phyloP scores from a whole-genome alignment of 2,329 filamentous ascomycete genomes.

The Aspergillus sp. region DNA sequence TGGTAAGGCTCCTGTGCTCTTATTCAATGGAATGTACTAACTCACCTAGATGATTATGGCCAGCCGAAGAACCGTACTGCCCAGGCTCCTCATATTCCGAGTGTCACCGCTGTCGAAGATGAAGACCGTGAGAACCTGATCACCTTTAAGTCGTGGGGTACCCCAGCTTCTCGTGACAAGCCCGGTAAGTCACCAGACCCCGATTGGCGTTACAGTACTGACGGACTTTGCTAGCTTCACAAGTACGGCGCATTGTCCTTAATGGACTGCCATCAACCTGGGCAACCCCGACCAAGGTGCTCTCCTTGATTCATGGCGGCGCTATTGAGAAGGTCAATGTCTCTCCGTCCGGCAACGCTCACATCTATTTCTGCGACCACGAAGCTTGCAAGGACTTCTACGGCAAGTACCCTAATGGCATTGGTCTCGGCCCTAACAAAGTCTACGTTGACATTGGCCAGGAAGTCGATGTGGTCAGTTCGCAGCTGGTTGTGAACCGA shows the following conservation, averaged over 20 bases:
- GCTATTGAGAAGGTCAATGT: slow-evolving; percentile 27
- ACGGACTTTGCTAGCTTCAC: slow-evolving; percentile 11
- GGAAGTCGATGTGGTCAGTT: slow-evolving; percentile 33
- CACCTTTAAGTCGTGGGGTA: slow-evolving; percentile 27
- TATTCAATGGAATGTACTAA: background rate
- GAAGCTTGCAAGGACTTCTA: slow-evolving; percentile 29
- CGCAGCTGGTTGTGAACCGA: slow-evolving; percentile 34
- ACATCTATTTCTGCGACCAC: slow-evolving; percentile 29
- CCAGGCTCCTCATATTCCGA: background rate
- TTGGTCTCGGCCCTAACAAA: slow-evolving; percentile 24
- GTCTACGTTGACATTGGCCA: slow-evolving; percentile 34
- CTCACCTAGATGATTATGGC: background rate
- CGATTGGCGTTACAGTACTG: too few relatives aligned
- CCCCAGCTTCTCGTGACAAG: slow-evolving; percentile 16
- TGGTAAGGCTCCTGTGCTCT: background rate
- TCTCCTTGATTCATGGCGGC: slow-evolving; percentile 33
- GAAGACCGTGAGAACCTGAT: slow-evolving; percentile 23
- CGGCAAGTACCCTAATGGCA: slow-evolving; percentile 29
- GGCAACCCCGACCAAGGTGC: slow-evolving; percentile 22
- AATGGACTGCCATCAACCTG: slow-evolving; percentile 27
- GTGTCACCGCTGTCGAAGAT: slow-evolving; percentile 5
- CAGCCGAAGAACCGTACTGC: background rate
- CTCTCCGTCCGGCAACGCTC: slow-evolving; percentile 16
- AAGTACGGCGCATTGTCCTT: slow-evolving; percentile 26
- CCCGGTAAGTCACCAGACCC: slow-evolving; percentile 14